phyloP scores from a whole-genome alignment of 805 yeast species.

The Jamesozyma spencerorum region DNA sequence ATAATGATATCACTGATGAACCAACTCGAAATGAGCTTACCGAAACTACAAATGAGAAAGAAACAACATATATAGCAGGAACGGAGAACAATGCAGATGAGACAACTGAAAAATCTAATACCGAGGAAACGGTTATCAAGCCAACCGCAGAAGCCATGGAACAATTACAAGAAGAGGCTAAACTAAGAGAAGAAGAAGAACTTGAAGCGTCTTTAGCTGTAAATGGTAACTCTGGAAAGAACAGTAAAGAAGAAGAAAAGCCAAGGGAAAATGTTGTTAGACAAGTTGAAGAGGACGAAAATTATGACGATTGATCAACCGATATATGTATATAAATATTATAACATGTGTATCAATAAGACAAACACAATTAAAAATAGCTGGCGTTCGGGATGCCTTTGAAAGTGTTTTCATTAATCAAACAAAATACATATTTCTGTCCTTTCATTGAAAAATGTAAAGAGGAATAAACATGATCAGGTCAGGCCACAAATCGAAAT shows the following conservation, averaged over 20 bases:
- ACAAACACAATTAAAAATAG: no score
- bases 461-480: no score
- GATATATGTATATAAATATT: not conserved
- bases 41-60: no score
- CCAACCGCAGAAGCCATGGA: conserved; percentile 33
- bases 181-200: conserved; percentile 32
- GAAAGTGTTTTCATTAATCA: no score
- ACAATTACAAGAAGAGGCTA: conserved; percentile 34
- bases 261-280: conserved; percentile 27
- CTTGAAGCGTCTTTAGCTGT: conserved; percentile 8
- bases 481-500: no score
- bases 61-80: no score
- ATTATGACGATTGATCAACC: conserved; percentile 34
- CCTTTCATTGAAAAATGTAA: no score
- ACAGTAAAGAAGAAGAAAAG: conserved; percentile 2
- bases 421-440: no score
- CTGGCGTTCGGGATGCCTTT: no score
- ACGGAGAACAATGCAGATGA: not conserved
- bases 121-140: conserved; percentile 20
- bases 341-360: no score
- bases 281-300: conserved; percentile 37
- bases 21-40: no score
- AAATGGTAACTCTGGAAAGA: conserved; percentile 3
- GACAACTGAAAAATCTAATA: not conserved
- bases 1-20: no score